Percentiles rank a stretch among this genome's conserved stretches.
These are phyloP conservation scores for Tuber magnatum DNA, from an alignment of 495 filamentous ascomycete species.

Conservation along the genomic window DNA sequence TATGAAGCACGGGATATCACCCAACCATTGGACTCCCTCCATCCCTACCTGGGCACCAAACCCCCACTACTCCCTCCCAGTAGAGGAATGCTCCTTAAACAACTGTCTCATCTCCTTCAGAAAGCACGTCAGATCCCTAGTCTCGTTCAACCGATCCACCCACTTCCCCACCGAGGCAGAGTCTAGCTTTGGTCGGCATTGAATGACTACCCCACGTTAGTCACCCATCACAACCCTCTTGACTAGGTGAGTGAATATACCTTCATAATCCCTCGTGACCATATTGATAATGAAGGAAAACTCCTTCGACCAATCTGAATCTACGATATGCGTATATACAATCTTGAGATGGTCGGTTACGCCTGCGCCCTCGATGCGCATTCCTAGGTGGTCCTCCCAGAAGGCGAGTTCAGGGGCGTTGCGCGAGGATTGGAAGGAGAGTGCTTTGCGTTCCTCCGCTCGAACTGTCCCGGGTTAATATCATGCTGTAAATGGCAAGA, in stretches of 20 bases:
- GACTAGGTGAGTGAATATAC: constrained; percentile 2
- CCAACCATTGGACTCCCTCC: not conserved
- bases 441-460: constrained; percentile 28
- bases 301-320: constrained; percentile 81
- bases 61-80: not conserved
- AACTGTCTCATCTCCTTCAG: constrained; percentile 89
- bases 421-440: constrained; percentile 59
- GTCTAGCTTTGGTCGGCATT: constrained; percentile 72
- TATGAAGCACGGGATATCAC: not conserved
- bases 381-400: constrained; percentile 82
- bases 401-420: constrained; percentile 91
- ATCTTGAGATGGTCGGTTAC: constrained; percentile 80
- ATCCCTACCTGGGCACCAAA: not conserved
- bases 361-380: constrained; percentile 85
- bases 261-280: constrained; percentile 64
- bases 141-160: constrained; percentile 73
- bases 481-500: not conserved
- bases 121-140: constrained; percentile 68
- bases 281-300: constrained; percentile 88
- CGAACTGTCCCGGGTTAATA: constrained; percentile 23
- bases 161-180: constrained; percentile 62
- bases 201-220: constrained; percentile 52
- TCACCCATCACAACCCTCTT: not conserved
- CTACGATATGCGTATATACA: constrained; percentile 78
- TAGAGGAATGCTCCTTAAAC: constrained; percentile 46